Conservation (phyloP, 2,329 filamentous ascomycete genomes). For the Cladobotryum protrusum region DNA sequence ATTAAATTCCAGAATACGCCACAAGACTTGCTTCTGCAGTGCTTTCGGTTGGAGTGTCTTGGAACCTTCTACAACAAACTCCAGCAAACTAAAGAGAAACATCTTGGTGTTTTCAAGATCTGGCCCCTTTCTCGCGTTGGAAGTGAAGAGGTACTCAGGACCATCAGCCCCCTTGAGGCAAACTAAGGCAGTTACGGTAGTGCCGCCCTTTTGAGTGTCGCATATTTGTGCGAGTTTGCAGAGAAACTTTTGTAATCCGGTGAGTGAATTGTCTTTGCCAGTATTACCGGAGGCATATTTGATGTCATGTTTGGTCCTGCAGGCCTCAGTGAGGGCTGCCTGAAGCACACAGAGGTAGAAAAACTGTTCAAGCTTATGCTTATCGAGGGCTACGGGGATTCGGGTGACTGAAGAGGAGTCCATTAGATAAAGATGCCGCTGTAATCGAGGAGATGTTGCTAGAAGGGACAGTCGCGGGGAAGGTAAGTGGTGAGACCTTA, state of each 20-base stretch:
- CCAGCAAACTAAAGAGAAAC: conserved; percentile 7
- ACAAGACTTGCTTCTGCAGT: conserved; percentile 12
- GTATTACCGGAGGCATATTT: conserved; percentile 12
- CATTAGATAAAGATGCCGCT: not conserved
- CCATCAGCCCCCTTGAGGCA: conserved; percentile 3
- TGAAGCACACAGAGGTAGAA: conserved; percentile 1
- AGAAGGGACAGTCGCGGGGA: not conserved
- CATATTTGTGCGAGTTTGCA: conserved; percentile 14
- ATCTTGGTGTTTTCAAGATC: conserved; percentile 8
- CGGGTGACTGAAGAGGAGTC: not conserved
- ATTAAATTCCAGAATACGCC: conserved; percentile 7
- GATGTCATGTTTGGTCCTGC: conserved; percentile 1
- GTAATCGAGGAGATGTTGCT: not conserved
- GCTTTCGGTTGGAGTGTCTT: not conserved
- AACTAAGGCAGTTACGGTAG: conserved; percentile 9
- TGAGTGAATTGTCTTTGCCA: not conserved
- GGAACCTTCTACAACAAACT: conserved; percentile 10
- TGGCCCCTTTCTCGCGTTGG: conserved; percentile 6
- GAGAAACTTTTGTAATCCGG: conserved; percentile 7
- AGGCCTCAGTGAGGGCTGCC: conserved; percentile 6
- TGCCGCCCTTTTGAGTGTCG: conserved; percentile 9
- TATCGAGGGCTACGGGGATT: not conserved
- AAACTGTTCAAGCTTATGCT: not conserved
- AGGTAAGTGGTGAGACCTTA: not conserved
- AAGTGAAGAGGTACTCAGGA: conserved; percentile 11